A percentile compares a stretch with the other conserved stretches of the same genome.
These are phyloP conservation scores for Lachancea cidri DNA, from an alignment of 805 yeast species.

Conservation along the genomic window DNA sequence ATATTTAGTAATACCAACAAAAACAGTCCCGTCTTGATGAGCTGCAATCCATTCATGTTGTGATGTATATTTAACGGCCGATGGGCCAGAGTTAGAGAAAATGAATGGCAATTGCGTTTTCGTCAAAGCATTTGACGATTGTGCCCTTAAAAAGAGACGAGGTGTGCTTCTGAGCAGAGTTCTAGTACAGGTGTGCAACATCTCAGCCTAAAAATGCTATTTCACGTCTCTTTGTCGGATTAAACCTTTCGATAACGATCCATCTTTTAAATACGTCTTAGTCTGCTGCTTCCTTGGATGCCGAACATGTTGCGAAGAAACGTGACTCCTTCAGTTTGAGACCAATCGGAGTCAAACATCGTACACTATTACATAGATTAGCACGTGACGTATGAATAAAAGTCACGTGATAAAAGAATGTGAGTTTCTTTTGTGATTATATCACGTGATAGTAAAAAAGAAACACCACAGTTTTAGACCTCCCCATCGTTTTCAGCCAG, in stretches of 20 bases:
- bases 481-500: neutral
- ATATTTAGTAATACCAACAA: constrained; percentile 89
- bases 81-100: constrained; percentile 29
- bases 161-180: constrained; percentile 15
- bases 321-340: too few species aligned
- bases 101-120: constrained; percentile 31
- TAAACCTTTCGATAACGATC: neutral
- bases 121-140: constrained; percentile 28
- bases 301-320: too few species aligned
- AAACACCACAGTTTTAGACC: neutral
- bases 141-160: constrained; percentile 22
- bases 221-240: neutral
- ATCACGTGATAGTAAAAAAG: neutral
- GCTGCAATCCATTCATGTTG: constrained; percentile 96
- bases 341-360: too few species aligned
- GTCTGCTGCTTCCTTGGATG: too few species aligned
- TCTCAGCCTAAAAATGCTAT: neutral
- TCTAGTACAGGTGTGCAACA: constrained; percentile 1
- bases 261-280: too few species aligned
- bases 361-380: too few species aligned
- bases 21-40: constrained; percentile 76
- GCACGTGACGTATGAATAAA: too few species aligned
- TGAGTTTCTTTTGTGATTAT: too few species aligned
- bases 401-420: too few species aligned
- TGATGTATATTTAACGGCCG: constrained; percentile 58